These are phyloP conservation scores for Cryptococcus wingfieldii DNA, from an alignment of 1,284 basidiomycete genomes.

Conservation along the genomic window DNA sequence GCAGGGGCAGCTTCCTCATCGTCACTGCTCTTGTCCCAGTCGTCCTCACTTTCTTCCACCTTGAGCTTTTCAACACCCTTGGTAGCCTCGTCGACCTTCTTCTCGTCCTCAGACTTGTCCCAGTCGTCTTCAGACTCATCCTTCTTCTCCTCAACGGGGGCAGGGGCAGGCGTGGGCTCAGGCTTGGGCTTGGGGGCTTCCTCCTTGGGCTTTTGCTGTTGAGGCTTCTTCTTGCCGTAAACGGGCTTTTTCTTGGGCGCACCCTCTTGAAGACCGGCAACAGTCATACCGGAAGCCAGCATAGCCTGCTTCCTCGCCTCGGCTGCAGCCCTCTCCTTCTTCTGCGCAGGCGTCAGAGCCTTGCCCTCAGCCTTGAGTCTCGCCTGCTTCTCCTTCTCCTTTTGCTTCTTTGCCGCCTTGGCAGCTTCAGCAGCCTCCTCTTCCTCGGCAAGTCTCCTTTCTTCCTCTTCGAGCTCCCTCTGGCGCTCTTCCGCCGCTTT, in stretches of 20 bases:
- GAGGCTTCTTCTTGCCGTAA: conserved; percentile 79
- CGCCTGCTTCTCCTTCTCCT: conserved; percentile 68
- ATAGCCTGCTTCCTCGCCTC: conserved; percentile 89
- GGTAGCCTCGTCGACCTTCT: conserved; percentile 29
- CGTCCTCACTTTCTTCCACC: conserved; percentile 51
- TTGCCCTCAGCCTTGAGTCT: conserved; percentile 90
- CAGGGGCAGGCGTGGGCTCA: conserved; percentile 37
- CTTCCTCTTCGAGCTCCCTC: conserved; percentile 74
- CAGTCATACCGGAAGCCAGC: conserved; percentile 74
- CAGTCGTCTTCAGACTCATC: conserved; percentile 60
- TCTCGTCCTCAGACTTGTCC: conserved; percentile 77
- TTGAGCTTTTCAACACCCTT: conserved; percentile 36
- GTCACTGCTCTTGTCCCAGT: conserved; percentile 67
- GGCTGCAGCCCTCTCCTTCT: conserved; percentile 85
- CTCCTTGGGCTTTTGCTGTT: conserved; percentile 10
- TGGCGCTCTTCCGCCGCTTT: conserved; percentile 67
- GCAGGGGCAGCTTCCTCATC: conserved; percentile 45
- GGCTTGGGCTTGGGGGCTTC: conserved; percentile 10
- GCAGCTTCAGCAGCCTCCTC: conserved; percentile 71
- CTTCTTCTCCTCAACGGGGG: conserved; percentile 17
- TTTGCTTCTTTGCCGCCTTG: conserved; percentile 77
- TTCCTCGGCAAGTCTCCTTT: conserved; percentile 70
- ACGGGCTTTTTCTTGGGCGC: conserved; percentile 54
- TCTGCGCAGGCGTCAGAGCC: conserved; percentile 90
- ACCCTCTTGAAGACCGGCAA: conserved; percentile 70